Evolutionary conservation across 2,329 filamentous ascomycete genomes (phyloP), one percentile per base, ranked within the genome.

Genomic region (Ophiostoma himal-ulmi): DNA sequence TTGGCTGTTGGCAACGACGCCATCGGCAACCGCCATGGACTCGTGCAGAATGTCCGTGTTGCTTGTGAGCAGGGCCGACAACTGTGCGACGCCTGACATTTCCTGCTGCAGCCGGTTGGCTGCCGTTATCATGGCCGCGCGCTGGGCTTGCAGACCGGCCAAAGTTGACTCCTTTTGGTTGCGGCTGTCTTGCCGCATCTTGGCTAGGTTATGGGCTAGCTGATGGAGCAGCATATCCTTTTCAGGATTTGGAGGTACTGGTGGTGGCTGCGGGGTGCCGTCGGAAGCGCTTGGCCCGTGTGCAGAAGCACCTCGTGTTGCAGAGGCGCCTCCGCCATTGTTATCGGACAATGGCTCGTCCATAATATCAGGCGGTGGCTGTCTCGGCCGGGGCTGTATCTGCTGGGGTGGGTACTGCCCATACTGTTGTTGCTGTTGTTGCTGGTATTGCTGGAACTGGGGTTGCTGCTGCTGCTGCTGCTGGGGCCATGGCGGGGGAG

Each of bases 191-290:
- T 89, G 87, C 20, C 94, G 88, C 73, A 91, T 89, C 54, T 86
- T 82, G 70, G 88, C 83, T 3, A 98, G 82, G 0, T 89, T 87
- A 70, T 85, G 83, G 48, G 90, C 93, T 39, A 98, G 85, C 64
- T 93, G 91, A 69, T 86, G 85, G 3, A 97, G 84, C 20, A 98
- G 86, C 26, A 91, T 90, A 78, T 98, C 93, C 78, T 97, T 97
- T 80, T 98, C 93, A 0, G 95, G 95, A 76, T 99, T 99, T 0
- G 93, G 94, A 0, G 95, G 94, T 41, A 97, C 93, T 0, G 94
- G 94, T 0, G 95, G 93, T 88, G 6, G 90, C 84, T 8, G 88
- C 77, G 30, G 84, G 20, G 70, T 22, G 20, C 8, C 34, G 7
- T 41, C 37, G 1, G 68, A 30, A 13, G 48, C 37, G 11, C 20